Evolutionary conservation across 352 stramenopile species (phyloP).

Genomic region (Phytopythium helicoides): DNA sequence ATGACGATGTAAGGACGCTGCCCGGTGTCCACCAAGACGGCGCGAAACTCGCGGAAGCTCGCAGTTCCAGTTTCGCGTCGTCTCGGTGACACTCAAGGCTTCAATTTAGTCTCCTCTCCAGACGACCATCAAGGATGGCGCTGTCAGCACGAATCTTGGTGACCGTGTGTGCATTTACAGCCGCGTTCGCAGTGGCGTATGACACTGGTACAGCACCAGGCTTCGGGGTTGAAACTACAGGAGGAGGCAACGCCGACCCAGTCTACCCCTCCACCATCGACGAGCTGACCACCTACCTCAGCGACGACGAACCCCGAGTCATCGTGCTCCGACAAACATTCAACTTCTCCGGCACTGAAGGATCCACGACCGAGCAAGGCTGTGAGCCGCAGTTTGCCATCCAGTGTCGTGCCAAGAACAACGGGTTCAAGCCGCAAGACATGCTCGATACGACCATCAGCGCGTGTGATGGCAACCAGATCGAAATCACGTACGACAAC

Average conservation of each 20-base stretch:
- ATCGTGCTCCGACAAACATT: constrained; percentile 41
- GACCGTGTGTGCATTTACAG: too few relatives aligned
- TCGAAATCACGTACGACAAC: constrained; percentile 37
- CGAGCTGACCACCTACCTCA: constrained; percentile 26
- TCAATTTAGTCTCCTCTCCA: too few relatives aligned
- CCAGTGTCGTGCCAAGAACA: too few relatives aligned
- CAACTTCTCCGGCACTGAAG: constrained; percentile 34
- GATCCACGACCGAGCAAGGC: constrained; percentile 31
- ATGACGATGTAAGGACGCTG: too few relatives aligned
- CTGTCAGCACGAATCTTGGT: too few relatives aligned
- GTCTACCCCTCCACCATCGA: constrained; percentile 30
- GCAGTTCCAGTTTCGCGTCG: too few relatives aligned
- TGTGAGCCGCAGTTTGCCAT: constrained; percentile 17
- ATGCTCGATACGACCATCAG: constrained; percentile 24
- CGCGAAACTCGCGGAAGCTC: too few relatives aligned
- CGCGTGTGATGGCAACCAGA: constrained; percentile 24
- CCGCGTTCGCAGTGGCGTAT: too few relatives aligned
- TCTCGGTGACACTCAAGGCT: too few relatives aligned
- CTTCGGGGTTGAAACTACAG: constrained; percentile 22
- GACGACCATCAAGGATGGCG: too few relatives aligned
- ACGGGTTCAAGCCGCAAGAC: too few relatives aligned
- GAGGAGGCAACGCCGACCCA: constrained; percentile 19
- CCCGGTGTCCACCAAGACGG: too few relatives aligned
- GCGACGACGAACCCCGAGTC: constrained; percentile 20
- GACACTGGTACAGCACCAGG: constrained; percentile 10